phyloP scores from a whole-genome alignment of 1,284 basidiomycete species.

The Ustilago hordei region DNA sequence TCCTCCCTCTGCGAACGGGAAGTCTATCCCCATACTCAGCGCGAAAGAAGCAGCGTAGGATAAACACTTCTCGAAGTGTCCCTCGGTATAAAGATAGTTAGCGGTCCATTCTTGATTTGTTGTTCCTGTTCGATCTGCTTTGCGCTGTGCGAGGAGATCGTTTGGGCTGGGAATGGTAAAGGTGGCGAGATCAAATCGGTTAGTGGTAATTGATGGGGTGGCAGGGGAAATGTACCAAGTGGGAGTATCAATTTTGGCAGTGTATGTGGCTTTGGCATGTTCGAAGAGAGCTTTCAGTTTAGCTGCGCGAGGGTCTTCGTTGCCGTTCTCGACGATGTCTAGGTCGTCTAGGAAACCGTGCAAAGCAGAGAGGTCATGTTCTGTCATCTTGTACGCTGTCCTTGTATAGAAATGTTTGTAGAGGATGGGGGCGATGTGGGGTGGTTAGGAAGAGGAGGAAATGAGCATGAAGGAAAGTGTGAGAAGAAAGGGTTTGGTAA shows the following conservation, averaged over 20 bases:
- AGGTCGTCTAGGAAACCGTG: conserved; percentile 39
- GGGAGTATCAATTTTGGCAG: conserved; percentile 37
- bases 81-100: conserved; percentile 35
- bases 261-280: conserved; percentile 35
- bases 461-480: background rate
- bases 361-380: conserved; percentile 39
- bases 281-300: conserved; percentile 46
- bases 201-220: background rate
- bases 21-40: conserved; percentile 25
- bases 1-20: background rate
- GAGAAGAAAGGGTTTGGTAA: background rate
- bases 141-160: conserved; percentile 12
- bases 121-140: conserved; percentile 21
- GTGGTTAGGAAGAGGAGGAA: background rate
- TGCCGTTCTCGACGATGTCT: conserved; percentile 33
- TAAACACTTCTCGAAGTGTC: conserved; percentile 35
- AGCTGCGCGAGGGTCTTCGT: conserved; percentile 34
- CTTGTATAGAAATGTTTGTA: background rate
- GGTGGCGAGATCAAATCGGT: conserved; percentile 4
- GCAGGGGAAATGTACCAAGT: conserved; percentile 28
- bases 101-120: conserved; percentile 45
- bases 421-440: background rate
- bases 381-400: conserved; percentile 6
- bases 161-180: conserved; percentile 20
- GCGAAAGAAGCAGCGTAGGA: conserved; percentile 42